phyloP scores from a whole-genome alignment of 2,329 filamentous ascomycete species.

The Chrysoporthe austroafricana region DNA sequence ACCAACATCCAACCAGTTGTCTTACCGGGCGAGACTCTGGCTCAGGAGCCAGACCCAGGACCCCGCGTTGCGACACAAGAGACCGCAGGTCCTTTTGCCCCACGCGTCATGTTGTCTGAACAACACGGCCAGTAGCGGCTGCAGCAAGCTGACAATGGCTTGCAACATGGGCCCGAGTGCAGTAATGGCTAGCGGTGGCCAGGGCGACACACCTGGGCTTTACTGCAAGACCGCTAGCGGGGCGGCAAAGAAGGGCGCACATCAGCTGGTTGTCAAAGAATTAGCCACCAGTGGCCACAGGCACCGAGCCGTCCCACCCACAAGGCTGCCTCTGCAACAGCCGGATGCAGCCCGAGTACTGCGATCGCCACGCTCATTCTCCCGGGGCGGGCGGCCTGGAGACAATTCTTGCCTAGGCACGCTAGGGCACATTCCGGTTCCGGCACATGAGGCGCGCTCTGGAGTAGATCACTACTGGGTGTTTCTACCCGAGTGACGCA shows the following conservation, averaged over 20 bases:
- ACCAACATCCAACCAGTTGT: constrained; percentile 12
- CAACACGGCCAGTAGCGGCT: not conserved
- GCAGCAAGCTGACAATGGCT: constrained; percentile 1
- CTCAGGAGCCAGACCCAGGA: not conserved
- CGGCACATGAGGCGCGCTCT: not conserved
- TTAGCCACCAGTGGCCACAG: constrained; percentile 6
- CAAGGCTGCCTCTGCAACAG: not conserved
- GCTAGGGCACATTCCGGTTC: constrained; percentile 2
- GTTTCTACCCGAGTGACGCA: not conserved
- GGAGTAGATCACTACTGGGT: not conserved
- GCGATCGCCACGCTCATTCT: constrained; percentile 3
- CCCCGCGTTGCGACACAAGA: constrained; percentile 3
- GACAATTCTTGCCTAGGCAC: not conserved
- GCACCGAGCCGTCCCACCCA: constrained; percentile 5
- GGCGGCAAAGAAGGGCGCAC: constrained; percentile 7
- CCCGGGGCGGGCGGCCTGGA: constrained; percentile 1
- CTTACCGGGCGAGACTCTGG: constrained; percentile 5
- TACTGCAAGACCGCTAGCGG: constrained; percentile 3
- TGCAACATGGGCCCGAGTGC: not conserved
- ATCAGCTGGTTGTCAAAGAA: constrained; percentile 6
- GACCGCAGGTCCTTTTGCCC: not conserved
- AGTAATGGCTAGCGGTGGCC: not conserved
- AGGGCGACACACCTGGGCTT: constrained; percentile 2
- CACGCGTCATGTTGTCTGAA: constrained; percentile 6
- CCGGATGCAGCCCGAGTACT: not conserved